A percentile compares a stretch with the other conserved stretches of the same genome.
Conservation (phyloP, 208 protist species). For the Naegleria gruberi region DNA sequence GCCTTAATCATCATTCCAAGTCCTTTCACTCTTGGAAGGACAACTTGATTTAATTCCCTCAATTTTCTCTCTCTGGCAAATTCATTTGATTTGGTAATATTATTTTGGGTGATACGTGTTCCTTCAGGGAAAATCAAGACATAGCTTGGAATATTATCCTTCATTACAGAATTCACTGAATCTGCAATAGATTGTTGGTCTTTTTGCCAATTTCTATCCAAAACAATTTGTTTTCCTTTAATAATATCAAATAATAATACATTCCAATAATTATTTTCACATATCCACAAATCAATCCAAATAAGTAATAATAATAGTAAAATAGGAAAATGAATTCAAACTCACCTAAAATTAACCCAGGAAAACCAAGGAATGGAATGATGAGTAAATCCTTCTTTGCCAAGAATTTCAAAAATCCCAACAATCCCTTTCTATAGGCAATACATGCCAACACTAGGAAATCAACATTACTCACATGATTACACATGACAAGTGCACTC, state of each 20-base stretch:
- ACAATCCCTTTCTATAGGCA: neutral
- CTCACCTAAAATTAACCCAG: neutral
- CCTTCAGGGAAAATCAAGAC: neutral
- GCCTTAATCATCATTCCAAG: neutral
- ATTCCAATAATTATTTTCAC: no score
- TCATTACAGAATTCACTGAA: neutral
- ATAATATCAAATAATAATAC: no score
- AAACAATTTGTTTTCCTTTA: neutral
- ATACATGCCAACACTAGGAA: neutral
- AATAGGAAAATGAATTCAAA: neutral
- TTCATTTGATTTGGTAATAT: neutral
- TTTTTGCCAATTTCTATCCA: neutral
- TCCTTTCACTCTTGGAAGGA: neutral
- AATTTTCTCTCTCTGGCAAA: neutral
- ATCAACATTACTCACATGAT: neutral
- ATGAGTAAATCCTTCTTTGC: neutral
- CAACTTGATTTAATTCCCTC: neutral
- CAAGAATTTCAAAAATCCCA: neutral
- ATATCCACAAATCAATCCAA: no score
- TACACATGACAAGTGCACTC: neutral
- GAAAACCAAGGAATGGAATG: neutral
- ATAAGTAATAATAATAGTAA: no score
- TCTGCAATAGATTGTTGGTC: neutral
- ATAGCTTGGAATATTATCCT: neutral
- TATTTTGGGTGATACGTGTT: neutral